Conservation (phyloP, 1,284 basidiomycete species). For the Apiotrichum mycotoxinovorans region DNA sequence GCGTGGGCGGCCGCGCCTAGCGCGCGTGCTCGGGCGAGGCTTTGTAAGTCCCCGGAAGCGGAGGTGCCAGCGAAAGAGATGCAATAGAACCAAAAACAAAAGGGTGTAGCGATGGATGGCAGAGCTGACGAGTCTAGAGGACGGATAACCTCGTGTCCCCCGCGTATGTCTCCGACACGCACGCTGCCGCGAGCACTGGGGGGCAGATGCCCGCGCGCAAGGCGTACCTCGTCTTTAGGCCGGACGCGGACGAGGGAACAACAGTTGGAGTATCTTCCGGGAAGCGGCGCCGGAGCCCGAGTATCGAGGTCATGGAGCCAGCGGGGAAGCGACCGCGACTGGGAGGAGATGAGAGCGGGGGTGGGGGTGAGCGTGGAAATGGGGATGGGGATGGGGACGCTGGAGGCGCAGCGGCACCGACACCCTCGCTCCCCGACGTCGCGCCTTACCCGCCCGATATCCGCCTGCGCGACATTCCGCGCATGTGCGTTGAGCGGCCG, state of each 20-base stretch:
- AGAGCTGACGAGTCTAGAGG: too few species aligned
- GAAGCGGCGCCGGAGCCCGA: background rate
- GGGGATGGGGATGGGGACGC: too few species aligned
- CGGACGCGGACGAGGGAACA: background rate
- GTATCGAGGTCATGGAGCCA: conserved; percentile 8
- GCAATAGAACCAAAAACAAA: background rate
- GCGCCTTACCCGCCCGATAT: conserved; percentile 30
- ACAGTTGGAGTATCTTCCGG: too few species aligned
- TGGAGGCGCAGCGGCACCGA: background rate
- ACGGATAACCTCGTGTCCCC: conserved; percentile 25
- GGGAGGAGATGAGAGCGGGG: background rate
- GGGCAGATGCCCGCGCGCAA: conserved; percentile 16
- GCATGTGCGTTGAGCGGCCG: conserved; percentile 32
- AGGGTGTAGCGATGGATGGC: too few species aligned
- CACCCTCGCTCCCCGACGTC: conserved; percentile 24
- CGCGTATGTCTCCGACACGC: conserved; percentile 35
- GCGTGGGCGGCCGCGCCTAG: conserved; percentile 37
- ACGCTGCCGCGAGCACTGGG: conserved; percentile 5
- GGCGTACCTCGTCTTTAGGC: conserved; percentile 18
- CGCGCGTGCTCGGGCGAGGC: conserved; percentile 23
- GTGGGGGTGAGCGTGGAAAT: too few species aligned
- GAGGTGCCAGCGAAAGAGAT: background rate
- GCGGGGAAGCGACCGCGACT: background rate
- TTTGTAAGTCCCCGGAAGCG: conserved; percentile 2
- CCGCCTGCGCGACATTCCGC: conserved; percentile 36